Evolutionary conservation across 1,284 basidiomycete species (phyloP).

Genomic region (Irpex sp.): DNA sequence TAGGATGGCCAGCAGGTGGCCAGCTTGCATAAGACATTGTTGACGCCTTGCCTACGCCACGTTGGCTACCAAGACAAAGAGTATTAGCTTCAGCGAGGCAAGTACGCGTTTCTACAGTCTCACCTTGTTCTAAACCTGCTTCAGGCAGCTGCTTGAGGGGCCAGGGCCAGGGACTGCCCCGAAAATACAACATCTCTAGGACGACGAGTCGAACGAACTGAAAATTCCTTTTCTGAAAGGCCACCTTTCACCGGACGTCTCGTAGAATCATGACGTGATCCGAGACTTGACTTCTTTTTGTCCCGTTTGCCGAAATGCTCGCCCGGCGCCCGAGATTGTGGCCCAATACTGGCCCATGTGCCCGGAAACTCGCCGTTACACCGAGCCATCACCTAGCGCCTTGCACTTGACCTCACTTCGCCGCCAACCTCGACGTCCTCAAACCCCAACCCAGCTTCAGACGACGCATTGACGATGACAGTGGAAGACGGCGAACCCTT

Average conservation of each 20-base stretch:
- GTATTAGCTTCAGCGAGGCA: background rate
- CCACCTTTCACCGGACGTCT: background rate
- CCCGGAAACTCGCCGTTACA: background rate
- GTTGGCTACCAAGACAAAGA: background rate
- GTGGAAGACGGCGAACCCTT: conserved; percentile 24
- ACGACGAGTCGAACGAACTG: background rate
- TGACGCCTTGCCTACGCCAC: background rate
- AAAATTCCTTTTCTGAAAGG: background rate
- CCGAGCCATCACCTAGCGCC: background rate
- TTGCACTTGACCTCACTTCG: background rate
- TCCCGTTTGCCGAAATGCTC: background rate
- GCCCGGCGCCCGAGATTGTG: background rate
- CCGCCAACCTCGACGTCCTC: background rate
- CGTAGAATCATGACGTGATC: background rate
- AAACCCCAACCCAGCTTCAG: too few species aligned
- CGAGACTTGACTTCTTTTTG: background rate
- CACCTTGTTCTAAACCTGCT: background rate
- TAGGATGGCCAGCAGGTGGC: background rate
- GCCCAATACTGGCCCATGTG: background rate
- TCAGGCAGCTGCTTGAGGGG: background rate
- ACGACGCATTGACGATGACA: conserved; percentile 13
- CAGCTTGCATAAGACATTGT: background rate
- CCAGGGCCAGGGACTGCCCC: background rate
- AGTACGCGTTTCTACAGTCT: background rate
- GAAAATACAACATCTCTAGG: background rate